Evolutionary conservation across 441 rosid genomes (phyloP).

Genomic region (Viola pubescens): DNA sequence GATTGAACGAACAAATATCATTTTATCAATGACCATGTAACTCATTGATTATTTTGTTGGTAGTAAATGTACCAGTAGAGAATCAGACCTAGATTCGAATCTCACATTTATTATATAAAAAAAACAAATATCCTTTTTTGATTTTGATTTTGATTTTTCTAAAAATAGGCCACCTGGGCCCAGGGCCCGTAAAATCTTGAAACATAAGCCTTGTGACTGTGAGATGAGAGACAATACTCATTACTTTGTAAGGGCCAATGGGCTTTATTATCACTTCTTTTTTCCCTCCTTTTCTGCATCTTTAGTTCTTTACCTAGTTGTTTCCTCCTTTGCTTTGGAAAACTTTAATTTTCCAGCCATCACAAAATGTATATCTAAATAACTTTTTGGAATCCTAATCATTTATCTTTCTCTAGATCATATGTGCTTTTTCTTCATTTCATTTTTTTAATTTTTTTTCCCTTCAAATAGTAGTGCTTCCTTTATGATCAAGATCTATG

Average conservation of each 20-base stretch:
- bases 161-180: no score
- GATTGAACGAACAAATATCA: no score
- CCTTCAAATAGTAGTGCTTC: constrained; percentile 17
- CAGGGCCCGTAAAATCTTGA: constrained; percentile 17
- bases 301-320: constrained; percentile 6
- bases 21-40: no score
- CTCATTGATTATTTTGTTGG: no score
- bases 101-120: no score
- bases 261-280: constrained; percentile 5
- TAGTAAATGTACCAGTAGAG: no score
- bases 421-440: constrained; percentile 13
- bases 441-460: background rate
- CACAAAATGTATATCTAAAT: constrained; percentile 14
- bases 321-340: constrained; percentile 26
- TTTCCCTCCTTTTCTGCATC: background rate
- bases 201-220: constrained; percentile 15
- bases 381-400: constrained; percentile 26
- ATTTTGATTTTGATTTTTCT: no score
- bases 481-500: constrained; percentile 3
- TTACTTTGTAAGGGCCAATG: constrained; percentile 23
- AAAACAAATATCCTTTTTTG: no score
- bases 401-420: constrained; percentile 21
- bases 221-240: constrained; percentile 30
- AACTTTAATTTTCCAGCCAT: constrained; percentile 26
- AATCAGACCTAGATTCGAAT: no score